Evolutionary conservation across 805 yeast species (phyloP), one percentile per base, ranked within the genome.

Genomic region (Hanseniaspora thailandica): DNA sequence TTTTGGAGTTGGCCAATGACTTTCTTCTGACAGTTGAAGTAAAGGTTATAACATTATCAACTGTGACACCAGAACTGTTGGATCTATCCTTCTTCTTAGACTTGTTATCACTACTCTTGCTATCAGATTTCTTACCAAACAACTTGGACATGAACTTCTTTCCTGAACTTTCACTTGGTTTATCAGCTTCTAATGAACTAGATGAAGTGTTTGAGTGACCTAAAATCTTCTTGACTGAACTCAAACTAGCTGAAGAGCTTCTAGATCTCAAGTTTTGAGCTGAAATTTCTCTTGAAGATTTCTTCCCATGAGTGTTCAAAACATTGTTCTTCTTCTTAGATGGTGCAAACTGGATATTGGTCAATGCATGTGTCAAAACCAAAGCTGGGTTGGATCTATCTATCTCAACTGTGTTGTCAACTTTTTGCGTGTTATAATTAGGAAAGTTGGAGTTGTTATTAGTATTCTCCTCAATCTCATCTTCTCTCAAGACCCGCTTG

Each of bases 401-500:
- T 17, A 48, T 20, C 17, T 25, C 23, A 5, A 4, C 22, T 9
- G 25, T 1, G 2, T 9, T 5, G 3, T 28, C 36, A 4, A 5
- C 7, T n/a, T 28, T 26, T 9, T 3, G 2, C 34, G 12, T 31
- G 33, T 30, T 41, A n/a, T n/a, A 26, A 35, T 35, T 22, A 10
- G 43, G 43, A 19, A 31, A 13, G 17, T 44, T 44, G 12, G 10
- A 31, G 12, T n/a, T 17, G 6, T 2, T 26, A n/a, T 17, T 13
- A 10, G 43, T 25, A 7, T 30, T 22, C 5, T 35, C 45, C 7
- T 47, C 52, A 23, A 12, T 28, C 6, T 40, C 52, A 20, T 53
- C 55, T 35, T 53, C 55, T 28, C 33, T 41, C 30, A 53, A 22
- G 7, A 47, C 50, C 35, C 55, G 41, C 19, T 36, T 53, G 17